Base-by-base conservation (phyloP, 176 grass and related monocot genomes). In the Zoysia japonica region DNA sequence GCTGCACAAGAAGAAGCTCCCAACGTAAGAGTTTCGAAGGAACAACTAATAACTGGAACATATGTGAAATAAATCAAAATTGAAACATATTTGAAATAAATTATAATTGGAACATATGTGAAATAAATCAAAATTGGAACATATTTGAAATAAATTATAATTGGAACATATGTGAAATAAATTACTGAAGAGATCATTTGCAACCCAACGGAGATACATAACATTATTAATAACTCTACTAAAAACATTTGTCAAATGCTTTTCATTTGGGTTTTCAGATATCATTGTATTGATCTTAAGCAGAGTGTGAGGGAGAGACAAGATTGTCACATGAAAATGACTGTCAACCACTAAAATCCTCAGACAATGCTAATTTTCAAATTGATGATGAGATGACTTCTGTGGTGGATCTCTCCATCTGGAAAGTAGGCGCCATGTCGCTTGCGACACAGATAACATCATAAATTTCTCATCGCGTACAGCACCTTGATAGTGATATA, bases 261-360 rank as follows among this genome's bases (percentile, higher is more conserved):
- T 76, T 81, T 16, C 40, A 47, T 77, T 14, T 55, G 7, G 41
- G 47, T 45, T 28, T 43, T 9, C 10, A 35, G 14, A 78, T 57
- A 57, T 40, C 64, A 71, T 5, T 53, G 20, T 72, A 78, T 3
- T 62, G 39, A 54, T 52, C 69, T 5, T 20, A 74, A 62, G 20
- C 4, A 61, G 4, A 64, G 35, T 4, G 42, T 75, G 65, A 53
- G 54, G n/a, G 5, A 78, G 36, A 36, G 52, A n/a, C 54, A n/a
- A n/a, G 6, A n/a, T 5, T n/a, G 54, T 56, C 41, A 70, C 70
- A 76, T 43, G 81, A 88, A 76, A 63, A 76, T 48, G 76, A 84
- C 56, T 4, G 3, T 35, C 50, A 80, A 76, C 79, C 11, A 84
- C 20, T 39, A 46, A 41, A 47, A 61, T 73, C 67, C 52, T 44